phyloP scores from a whole-genome alignment of 208 protist genomes.

The Leishmania tarentolae region DNA sequence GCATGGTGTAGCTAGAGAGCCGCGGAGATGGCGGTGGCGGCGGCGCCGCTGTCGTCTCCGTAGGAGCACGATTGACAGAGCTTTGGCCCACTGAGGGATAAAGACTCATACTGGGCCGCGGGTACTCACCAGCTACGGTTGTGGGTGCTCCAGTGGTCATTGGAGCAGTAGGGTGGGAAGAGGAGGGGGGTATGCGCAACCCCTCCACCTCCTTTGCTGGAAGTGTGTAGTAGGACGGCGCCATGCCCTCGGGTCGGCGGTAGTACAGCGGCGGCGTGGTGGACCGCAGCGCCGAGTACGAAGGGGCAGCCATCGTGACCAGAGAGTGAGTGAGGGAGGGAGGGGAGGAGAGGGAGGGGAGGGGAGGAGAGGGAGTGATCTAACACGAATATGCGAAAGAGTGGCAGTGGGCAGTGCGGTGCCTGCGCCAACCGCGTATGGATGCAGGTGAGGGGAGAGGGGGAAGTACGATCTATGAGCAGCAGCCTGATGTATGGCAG shows the following conservation, averaged over 20 bases:
- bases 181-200: slow-evolving; percentile 24
- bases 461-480: not conserved
- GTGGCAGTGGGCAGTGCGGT: not conserved
- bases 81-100: slow-evolving; percentile 18
- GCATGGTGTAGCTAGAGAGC: slow-evolving; percentile 32
- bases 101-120: not conserved
- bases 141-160: slow-evolving; percentile 1
- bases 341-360: too few species aligned
- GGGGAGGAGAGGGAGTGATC: not conserved
- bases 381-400: not conserved
- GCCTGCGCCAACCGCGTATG: not conserved
- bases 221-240: slow-evolving; percentile 56
- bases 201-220: slow-evolving; percentile 15
- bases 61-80: slow-evolving; percentile 1
- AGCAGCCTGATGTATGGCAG: not conserved
- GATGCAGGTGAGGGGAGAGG: not conserved
- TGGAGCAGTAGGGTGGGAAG: slow-evolving; percentile 5
- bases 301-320: slow-evolving; percentile 40
- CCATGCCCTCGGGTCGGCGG: slow-evolving; percentile 44
- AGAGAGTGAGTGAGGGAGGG: too few species aligned
- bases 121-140: not conserved
- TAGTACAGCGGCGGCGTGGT: slow-evolving; percentile 78
- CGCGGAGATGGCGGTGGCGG: slow-evolving; percentile 32
- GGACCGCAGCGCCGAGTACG: slow-evolving; percentile 43
- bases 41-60: slow-evolving; percentile 6